Conservation (phyloP, 495 filamentous ascomycete genomes). For the Tuber aestivum region DNA sequence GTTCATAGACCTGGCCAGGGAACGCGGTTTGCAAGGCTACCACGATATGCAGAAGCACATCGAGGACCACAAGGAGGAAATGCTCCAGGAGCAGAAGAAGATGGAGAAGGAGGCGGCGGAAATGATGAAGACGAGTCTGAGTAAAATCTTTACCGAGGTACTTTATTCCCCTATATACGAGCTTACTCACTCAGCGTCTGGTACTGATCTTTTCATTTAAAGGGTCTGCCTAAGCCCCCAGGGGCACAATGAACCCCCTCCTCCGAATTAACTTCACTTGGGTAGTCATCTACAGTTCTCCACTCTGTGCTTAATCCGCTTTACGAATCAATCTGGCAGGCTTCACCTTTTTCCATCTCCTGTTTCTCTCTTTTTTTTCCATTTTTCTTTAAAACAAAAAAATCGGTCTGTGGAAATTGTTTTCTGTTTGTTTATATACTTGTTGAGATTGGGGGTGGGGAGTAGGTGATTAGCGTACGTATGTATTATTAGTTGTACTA, state of each 20-base stretch:
- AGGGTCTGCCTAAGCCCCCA: constrained; percentile 40
- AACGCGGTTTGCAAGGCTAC: constrained; percentile 84
- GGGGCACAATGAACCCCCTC: constrained; percentile 3
- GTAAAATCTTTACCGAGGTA: constrained; percentile 53
- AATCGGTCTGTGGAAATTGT: neutral
- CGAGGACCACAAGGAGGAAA: constrained; percentile 82
- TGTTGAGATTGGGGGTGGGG: neutral
- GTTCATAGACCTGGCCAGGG: constrained; percentile 83
- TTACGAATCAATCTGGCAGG: neutral
- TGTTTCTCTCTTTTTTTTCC: neutral
- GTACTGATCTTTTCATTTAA: constrained; percentile 1
- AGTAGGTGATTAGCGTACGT: neutral
- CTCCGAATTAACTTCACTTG: neutral
- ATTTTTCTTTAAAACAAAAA: neutral
- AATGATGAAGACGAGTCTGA: constrained; percentile 76
- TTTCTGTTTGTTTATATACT: constrained; percentile 11
- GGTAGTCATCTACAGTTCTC: neutral
- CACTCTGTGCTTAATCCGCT: neutral
- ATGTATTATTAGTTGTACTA: constrained; percentile 9
- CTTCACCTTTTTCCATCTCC: neutral
- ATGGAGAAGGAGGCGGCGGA: constrained; percentile 82
- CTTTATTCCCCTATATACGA: neutral
- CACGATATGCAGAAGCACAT: constrained; percentile 82
- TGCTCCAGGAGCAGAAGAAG: constrained; percentile 81
- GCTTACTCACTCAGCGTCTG: neutral